Base-by-base conservation (phyloP, 495 filamentous ascomycete genomes). In the Chaetomidium leptoderma region DNA sequence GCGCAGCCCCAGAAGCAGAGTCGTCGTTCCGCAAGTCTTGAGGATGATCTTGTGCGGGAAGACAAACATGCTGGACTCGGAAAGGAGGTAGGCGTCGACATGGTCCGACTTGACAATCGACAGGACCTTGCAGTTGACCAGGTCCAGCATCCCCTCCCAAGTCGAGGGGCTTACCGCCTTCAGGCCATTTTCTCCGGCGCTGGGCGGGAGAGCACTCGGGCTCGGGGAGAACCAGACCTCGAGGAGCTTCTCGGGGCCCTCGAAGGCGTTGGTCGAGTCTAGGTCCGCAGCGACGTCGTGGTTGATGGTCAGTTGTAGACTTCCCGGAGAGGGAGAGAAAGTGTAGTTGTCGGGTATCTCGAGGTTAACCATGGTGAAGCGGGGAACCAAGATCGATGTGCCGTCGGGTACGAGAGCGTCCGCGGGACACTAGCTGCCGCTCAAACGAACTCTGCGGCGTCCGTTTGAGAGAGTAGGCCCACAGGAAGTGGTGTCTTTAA, bases 1-100 rank as follows among this genome's bases (percentile, higher is more conserved):
- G 30, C 87, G 89, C 49, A 99, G 78, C 14, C 95, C 95, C 19
- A 85, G 85, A 14, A 99, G 81, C 59, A 99, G 76, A 0, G 95
- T 99, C 4, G 95, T 99, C 7, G 95, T 99, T 51, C 95, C 95
- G 67, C 95, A 99, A 11, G 95, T 99, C 84, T 99, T 99, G 44
- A 99, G 79, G 62, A 99, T 95, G 47, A 99, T 78, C 77, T 99
- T 99, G 83, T 99, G 93, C 23, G 91, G 91, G 72, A 95, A 99
- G 63, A 99, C 91, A 71, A 99, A 99, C 92, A 99, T 89, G 85
- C 93, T 97, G 19, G 95, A 97, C 74, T 99, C 95, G 50, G 93
- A 97, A 51, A 99, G 83, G 32, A 99, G 83, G 66, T 99, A 99
- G 62, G 95, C 95, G 71, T 99, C 95, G 55, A 97, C 86, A 72